Percentiles rank a stretch among this genome's conserved stretches.
These are phyloP conservation scores for Diutina mesorugosa DNA, from an alignment of 1,139 yeast species.

Conservation along the genomic window DNA sequence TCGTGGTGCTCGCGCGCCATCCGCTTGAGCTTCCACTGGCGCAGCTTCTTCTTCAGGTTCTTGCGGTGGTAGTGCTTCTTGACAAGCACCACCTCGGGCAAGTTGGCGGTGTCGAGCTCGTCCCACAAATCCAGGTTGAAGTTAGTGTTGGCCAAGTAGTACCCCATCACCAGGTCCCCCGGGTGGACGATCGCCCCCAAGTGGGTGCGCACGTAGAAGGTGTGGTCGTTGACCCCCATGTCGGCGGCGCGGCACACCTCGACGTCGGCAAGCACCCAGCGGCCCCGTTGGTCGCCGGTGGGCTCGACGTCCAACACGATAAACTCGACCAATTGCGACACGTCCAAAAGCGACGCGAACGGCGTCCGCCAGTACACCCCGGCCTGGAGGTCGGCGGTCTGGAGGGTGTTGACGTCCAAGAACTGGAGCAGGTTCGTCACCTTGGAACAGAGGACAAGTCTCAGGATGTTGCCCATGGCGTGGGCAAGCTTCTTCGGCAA, in stretches of 20 bases:
- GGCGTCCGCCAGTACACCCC: slow-evolving; percentile 81
- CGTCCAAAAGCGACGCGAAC: slow-evolving; percentile 67
- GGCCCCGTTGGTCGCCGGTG: slow-evolving; percentile 73
- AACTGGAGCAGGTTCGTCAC: slow-evolving; percentile 75
- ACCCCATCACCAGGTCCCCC: slow-evolving; percentile 91
- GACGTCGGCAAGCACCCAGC: slow-evolving; percentile 76
- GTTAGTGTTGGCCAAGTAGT: slow-evolving; percentile 70
- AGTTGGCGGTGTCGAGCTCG: slow-evolving; percentile 40
- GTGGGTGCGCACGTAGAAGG: slow-evolving; percentile 76
- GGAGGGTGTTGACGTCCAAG: slow-evolving; percentile 72
- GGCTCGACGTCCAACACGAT: slow-evolving; percentile 90
- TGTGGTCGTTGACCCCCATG: slow-evolving; percentile 72
- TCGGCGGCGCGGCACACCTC: slow-evolving; percentile 81
- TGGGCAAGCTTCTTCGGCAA: slow-evolving; percentile 79
- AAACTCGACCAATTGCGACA: slow-evolving; percentile 73
- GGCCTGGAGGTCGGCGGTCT: slow-evolving; percentile 67
- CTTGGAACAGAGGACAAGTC: slow-evolving; percentile 76
- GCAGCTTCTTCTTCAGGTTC: slow-evolving; percentile 61
- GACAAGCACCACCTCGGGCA: slow-evolving; percentile 85
- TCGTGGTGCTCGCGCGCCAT: slow-evolving; percentile 94
- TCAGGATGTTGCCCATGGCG: slow-evolving; percentile 71
- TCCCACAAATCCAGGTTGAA: slow-evolving; percentile 85
- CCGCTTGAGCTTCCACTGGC: slow-evolving; percentile 94
- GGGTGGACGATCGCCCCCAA: slow-evolving; percentile 90
- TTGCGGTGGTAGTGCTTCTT: slow-evolving; percentile 86